Percentiles rank a stretch among this genome's conserved stretches.
Evolutionary conservation across 2,329 filamentous ascomycete species (phyloP).

Genomic region (Dactylellina cionopaga): DNA sequence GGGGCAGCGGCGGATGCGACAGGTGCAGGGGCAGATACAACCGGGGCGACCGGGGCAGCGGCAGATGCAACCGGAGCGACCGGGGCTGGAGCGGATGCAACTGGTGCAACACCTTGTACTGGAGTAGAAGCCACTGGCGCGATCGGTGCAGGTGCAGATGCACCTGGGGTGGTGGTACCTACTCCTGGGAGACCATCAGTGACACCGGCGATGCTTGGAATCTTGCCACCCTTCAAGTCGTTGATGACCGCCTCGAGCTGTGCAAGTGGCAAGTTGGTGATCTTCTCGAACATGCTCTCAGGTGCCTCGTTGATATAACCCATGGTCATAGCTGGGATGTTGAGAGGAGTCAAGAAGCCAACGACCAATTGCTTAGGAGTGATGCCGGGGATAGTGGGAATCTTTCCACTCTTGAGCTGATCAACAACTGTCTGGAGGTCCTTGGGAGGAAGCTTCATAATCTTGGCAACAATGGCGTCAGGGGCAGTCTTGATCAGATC

Average conservation of each 20-base stretch:
- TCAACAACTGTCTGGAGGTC: conserved; percentile 35
- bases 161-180: neutral
- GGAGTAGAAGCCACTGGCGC: neutral
- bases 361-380: conserved; percentile 37
- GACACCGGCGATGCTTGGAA: conserved; percentile 30
- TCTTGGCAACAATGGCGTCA: conserved; percentile 11
- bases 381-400: conserved; percentile 37
- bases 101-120: too few relatives aligned
- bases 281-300: conserved; percentile 2
- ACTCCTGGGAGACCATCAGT: conserved; percentile 9
- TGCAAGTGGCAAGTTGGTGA: conserved; percentile 18
- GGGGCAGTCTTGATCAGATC: conserved; percentile 32
- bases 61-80: neutral
- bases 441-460: conserved; percentile 33
- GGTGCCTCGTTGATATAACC: conserved; percentile 9
- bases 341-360: conserved; percentile 15
- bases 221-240: conserved; percentile 9
- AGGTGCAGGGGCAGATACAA: neutral
- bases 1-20: neutral
- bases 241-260: conserved; percentile 20
- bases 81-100: neutral
- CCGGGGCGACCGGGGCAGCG: neutral
- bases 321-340: conserved; percentile 20
- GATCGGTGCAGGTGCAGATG: neutral
- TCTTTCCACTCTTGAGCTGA: conserved; percentile 27